phyloP scores from a whole-genome alignment of 768 basidiomycete species.

The Russula ochroleuca region DNA sequence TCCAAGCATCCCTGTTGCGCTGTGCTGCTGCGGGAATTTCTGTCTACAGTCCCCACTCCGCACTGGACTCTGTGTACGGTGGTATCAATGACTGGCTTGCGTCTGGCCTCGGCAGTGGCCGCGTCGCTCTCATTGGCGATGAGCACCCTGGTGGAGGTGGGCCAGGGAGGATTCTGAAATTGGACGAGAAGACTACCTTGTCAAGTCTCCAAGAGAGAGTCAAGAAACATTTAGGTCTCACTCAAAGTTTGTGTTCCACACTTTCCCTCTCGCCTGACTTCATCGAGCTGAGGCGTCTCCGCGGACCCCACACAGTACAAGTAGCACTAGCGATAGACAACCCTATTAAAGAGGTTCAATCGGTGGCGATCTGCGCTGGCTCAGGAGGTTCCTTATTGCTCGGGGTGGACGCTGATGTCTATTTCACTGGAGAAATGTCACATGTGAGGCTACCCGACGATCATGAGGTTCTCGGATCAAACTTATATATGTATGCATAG shows the following conservation, averaged over 20 bases:
- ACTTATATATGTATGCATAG: constrained; percentile 38
- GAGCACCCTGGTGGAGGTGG: constrained; percentile 36
- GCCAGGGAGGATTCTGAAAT: constrained; percentile 12
- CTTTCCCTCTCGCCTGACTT: background rate
- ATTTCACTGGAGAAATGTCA: constrained; percentile 89
- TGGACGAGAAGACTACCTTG: constrained; percentile 24
- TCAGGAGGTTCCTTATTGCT: constrained; percentile 76
- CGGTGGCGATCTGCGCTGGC: constrained; percentile 89
- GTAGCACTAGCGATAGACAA: constrained; percentile 43
- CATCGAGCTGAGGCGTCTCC: constrained; percentile 7
- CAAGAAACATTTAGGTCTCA: constrained; percentile 30
- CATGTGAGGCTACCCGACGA: constrained; percentile 50
- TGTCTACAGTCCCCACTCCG: constrained; percentile 84
- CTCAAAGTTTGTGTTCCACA: constrained; percentile 42
- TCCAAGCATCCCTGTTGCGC: constrained; percentile 74
- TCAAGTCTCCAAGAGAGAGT: constrained; percentile 41
- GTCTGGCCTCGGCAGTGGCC: constrained; percentile 31
- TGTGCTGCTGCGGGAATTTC: constrained; percentile 82
- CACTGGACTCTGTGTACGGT: constrained; percentile 76
- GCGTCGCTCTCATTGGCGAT: constrained; percentile 40
- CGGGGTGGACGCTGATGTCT: constrained; percentile 74
- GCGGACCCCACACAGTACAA: constrained; percentile 49
- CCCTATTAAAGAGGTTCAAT: constrained; percentile 37
- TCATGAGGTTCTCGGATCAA: constrained; percentile 10
- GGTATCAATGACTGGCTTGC: constrained; percentile 93